Evolutionary conservation across 345 rosid genomes (phyloP).

Genomic region (Brassica cretica): DNA sequence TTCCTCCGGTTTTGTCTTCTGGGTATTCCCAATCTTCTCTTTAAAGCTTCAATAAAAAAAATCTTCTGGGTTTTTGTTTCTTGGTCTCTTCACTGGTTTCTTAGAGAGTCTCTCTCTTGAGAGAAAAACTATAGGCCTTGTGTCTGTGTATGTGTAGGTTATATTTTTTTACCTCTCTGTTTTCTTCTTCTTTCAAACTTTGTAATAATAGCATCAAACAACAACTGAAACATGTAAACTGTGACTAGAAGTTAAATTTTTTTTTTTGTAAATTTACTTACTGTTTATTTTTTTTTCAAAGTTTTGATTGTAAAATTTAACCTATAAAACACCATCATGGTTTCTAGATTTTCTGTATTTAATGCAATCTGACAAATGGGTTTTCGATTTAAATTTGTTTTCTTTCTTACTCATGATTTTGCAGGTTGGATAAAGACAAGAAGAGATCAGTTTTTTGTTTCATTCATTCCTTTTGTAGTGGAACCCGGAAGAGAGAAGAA

Average conservation of each 20-base stretch:
- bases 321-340: slow-evolving; percentile 14
- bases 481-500: slow-evolving; percentile 21
- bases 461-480: slow-evolving; percentile 39
- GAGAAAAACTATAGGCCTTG: not conserved
- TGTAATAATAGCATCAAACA: no score
- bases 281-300: slow-evolving; percentile 1
- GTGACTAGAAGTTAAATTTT: not conserved
- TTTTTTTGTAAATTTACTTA: slow-evolving; percentile 4
- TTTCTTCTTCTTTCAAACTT: not conserved
- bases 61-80: slow-evolving; percentile 34
- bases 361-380: slow-evolving; percentile 41
- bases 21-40: slow-evolving; percentile 44
- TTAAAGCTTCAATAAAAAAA: slow-evolving; percentile 18
- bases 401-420: slow-evolving; percentile 27
- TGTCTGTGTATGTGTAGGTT: not conserved
- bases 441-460: slow-evolving; percentile 33
- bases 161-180: slow-evolving; percentile 4
- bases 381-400: not conserved
- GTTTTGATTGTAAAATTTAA: slow-evolving; percentile 7
- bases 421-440: slow-evolving; percentile 43
- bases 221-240: not conserved
- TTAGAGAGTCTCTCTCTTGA: slow-evolving; percentile 15
- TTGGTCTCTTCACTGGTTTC: slow-evolving; percentile 34
- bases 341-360: slow-evolving; percentile 37
- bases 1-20: slow-evolving; percentile 59